phyloP scores from a whole-genome alignment of 495 filamentous ascomycete species.

The Clohesyomyces aquaticus region DNA sequence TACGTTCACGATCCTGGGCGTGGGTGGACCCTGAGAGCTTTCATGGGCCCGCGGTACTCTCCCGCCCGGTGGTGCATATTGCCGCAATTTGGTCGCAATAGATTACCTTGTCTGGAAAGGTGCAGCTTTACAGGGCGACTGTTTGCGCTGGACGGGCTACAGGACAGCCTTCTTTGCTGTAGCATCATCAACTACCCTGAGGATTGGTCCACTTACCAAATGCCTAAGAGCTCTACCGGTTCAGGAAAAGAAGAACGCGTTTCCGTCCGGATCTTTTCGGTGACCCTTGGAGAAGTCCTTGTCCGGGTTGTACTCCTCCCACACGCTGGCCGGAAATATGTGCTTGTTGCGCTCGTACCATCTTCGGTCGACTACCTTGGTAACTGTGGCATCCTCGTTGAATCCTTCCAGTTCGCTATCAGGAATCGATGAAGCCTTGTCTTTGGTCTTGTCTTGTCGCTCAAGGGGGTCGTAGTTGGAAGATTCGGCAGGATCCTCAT shows the following conservation, averaged over 20 bases:
- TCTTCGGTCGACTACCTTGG: conserved; percentile 92
- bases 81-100: no score
- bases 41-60: no score
- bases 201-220: background rate
- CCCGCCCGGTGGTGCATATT: no score
- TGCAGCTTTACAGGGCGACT: no score
- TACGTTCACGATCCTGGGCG: background rate
- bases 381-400: conserved; percentile 77
- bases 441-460: conserved; percentile 51
- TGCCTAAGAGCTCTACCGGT: background rate
- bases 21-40: background rate
- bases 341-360: conserved; percentile 99
- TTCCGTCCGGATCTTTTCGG: conserved; percentile 80
- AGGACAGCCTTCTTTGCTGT: background rate
- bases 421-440: conserved; percentile 27
- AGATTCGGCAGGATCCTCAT: conserved; percentile 14
- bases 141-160: background rate
- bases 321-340: conserved; percentile 93
- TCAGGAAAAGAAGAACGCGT: conserved; percentile 86
- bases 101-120: no score
- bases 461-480: conserved; percentile 53
- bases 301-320: conserved; percentile 92
- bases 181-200: background rate
- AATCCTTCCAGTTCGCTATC: conserved; percentile 69
- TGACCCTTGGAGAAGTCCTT: conserved; percentile 83